Evolutionary conservation across 441 rosid genomes (phyloP), one percentile per base, ranked within the genome.

Genomic region (Croton laevigatus): DNA sequence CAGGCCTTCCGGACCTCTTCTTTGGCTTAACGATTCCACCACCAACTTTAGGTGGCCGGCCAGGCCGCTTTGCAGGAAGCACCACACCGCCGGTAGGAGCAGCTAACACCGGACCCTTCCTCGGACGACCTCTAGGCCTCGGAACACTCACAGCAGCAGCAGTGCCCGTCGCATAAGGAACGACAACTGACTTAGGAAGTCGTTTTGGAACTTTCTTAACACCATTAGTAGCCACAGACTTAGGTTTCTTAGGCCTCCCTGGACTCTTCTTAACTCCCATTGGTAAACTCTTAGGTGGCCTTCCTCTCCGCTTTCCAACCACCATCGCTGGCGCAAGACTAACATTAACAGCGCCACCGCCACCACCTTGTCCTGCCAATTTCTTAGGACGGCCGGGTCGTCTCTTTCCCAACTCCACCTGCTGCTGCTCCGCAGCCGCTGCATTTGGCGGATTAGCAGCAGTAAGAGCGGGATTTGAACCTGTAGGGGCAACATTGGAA

Each of bases 81-180:
- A 70, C 78, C 32, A 52, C 71, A 10, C 12, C 73, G 6, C 65
- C 84, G 32, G 42, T 79, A 37, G 58, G 76, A 34, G 73, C 64
- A 48, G 61, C 72, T 9, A 57, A 23, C 27, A 57, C 66, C 6
- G 19, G 36, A 44, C 9, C 51, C 57, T 86, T 87, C 83, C 65
- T 87, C 0, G 97, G 97, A 48, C 97, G 86, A 9, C 96, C 94
- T 75, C 97, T 74, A 5, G 85, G 86, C 76, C 73, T 80, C 0
- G 82, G 73, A 1, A 44, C 59, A 65, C 27, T 75, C 8, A 64
- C 57, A 27, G 46, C 53, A 19, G 58, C 67, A n/a, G 68, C 67
- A 59, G 55, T 59, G 52, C 62, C 74, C 37, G 73, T 38, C 66
- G 84, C 88, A 32, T 83, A 81, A 8, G 94, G 85, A 65, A 80